A percentile compares a stretch with the other conserved stretches of the same genome.
phyloP scores from a whole-genome alignment of 345 rosid genomes.

The Alliaria petiolata region DNA sequence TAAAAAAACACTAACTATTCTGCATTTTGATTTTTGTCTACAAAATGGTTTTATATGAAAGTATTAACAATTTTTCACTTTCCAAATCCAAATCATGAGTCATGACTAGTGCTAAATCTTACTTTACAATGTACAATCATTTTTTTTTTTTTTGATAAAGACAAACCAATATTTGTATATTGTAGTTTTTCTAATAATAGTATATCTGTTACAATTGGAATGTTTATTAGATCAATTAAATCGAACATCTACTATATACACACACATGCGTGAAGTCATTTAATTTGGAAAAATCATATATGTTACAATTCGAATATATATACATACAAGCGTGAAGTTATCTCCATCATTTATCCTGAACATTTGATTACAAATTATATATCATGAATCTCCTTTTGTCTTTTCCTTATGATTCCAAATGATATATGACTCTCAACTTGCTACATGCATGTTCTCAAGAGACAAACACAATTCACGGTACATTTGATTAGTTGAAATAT shows the following conservation, averaged over 20 bases:
- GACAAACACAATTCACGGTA: background rate
- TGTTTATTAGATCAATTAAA: background rate
- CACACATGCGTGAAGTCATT: background rate
- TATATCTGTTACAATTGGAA: background rate
- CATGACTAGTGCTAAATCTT: conserved; percentile 7
- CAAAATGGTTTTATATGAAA: background rate
- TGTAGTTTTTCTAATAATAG: background rate
- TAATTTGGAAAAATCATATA: background rate
- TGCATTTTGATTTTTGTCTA: background rate
- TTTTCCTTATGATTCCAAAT: conserved; percentile 30
- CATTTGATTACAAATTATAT: conserved; percentile 16
- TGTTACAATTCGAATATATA: background rate
- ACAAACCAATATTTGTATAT: background rate
- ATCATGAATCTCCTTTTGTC: conserved; percentile 27
- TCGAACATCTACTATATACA: background rate
- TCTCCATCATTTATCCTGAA: conserved; percentile 21
- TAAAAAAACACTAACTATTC: background rate
- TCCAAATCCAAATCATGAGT: background rate
- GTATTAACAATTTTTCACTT: conserved; percentile 4
- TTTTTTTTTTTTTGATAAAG: no score
- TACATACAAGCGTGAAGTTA: conserved; percentile 26
- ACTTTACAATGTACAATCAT: background rate
- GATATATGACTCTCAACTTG: conserved; percentile 16
- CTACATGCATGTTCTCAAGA: conserved; percentile 11
- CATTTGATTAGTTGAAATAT: background rate